phyloP scores from a whole-genome alignment of 2,329 filamentous ascomycete species.

The Hypoxylon sp. region DNA sequence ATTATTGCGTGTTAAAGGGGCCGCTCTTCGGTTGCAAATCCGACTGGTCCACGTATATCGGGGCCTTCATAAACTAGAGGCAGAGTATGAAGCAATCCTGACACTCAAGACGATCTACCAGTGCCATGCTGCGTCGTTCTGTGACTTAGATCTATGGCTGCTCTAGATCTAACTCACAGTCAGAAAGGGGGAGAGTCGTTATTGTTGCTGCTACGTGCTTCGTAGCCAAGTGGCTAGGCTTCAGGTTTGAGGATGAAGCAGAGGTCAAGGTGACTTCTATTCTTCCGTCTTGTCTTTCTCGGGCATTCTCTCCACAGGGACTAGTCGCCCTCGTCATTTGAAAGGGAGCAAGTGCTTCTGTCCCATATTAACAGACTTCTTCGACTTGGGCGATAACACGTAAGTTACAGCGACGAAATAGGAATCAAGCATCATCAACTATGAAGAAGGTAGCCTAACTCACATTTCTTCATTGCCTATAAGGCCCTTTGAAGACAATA shows the following conservation, averaged over 20 bases:
- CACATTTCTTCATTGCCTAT: too few relatives aligned
- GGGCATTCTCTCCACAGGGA: background rate
- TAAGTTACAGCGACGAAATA: background rate
- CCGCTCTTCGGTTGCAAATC: background rate
- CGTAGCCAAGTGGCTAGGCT: background rate
- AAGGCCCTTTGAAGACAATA: too few relatives aligned
- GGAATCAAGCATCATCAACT: background rate
- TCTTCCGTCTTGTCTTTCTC: background rate
- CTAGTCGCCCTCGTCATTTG: background rate
- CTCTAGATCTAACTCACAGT: background rate
- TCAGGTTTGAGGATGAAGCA: background rate
- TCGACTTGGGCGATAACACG: background rate
- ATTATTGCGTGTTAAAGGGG: background rate
- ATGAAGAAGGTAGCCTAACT: too few relatives aligned
- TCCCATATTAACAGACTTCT: background rate
- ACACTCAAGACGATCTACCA: conserved; percentile 1
- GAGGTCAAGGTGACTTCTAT: background rate
- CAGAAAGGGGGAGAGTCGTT: background rate
- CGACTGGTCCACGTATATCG: background rate
- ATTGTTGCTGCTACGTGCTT: background rate
- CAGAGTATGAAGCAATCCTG: conserved; percentile 8
- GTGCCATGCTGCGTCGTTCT: background rate
- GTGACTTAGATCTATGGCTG: conserved; percentile 8
- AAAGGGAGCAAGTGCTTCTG: background rate
- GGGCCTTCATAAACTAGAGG: conserved; percentile 1